These are phyloP conservation scores for Ogataea siamensis DNA, from an alignment of 805 yeast genomes.

Conservation along the genomic window DNA sequence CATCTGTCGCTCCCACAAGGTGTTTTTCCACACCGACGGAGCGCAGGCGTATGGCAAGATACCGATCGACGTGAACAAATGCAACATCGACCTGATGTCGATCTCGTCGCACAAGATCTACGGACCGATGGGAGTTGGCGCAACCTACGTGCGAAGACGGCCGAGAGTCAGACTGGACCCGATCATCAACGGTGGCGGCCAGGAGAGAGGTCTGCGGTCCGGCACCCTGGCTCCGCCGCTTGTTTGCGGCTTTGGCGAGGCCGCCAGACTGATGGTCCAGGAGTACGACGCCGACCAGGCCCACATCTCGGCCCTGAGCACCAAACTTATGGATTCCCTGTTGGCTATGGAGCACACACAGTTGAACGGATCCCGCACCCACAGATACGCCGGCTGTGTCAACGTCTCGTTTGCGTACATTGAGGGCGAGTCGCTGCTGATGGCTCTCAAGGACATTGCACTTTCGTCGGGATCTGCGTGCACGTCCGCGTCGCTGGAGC, in stretches of 20 bases:
- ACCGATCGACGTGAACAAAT: conserved; percentile 86
- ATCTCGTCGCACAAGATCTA: conserved; percentile 95
- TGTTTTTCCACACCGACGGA: conserved; percentile 95
- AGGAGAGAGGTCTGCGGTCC: conserved; percentile 95
- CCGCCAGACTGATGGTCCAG: conserved; percentile 74
- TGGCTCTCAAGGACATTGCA: conserved; percentile 98
- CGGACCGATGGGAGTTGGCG: conserved; percentile 98
- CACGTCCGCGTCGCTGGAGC: conserved; percentile 97
- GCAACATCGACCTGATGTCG: conserved; percentile 90
- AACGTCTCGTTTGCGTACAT: conserved; percentile 95
- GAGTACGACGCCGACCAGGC: conserved; percentile 73
- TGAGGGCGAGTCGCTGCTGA: conserved; percentile 94
- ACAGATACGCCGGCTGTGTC: conserved; percentile 90
- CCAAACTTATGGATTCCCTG: conserved; percentile 69
- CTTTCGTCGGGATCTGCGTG: conserved; percentile 96
- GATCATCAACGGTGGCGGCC: conserved; percentile 96
- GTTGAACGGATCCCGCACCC: conserved; percentile 76
- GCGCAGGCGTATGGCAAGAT: conserved; percentile 98
- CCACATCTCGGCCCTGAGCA: conserved; percentile 69
- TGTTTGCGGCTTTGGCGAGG: conserved; percentile 96
- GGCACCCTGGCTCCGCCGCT: conserved; percentile 98
- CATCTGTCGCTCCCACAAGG: conserved; percentile 81
- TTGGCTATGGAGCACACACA: conserved; percentile 84
- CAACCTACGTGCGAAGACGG: conserved; percentile 91
- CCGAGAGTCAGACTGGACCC: conserved; percentile 98